These are phyloP conservation scores for Annona squamosa DNA, from an alignment of 164 flowering plant genomes.

Conservation along the genomic window DNA sequence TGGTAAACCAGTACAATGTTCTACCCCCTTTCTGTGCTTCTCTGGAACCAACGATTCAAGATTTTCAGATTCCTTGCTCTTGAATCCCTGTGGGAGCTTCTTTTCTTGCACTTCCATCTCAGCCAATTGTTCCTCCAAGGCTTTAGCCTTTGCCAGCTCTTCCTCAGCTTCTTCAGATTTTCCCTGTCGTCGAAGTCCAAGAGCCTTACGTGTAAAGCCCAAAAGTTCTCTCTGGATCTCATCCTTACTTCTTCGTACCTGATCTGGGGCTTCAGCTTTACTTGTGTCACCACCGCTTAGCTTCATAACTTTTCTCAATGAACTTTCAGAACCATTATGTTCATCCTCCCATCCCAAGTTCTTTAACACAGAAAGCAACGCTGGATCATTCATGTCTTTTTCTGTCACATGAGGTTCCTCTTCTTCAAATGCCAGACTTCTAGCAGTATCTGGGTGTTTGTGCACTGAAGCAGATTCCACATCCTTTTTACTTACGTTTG, in stretches of 20 bases:
- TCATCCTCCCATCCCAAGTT: constrained; percentile 80
- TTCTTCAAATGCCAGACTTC: constrained; percentile 15
- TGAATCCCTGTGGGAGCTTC: constrained; percentile 11
- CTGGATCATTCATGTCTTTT: constrained; percentile 75
- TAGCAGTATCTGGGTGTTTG: constrained; percentile 14
- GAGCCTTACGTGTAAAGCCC: constrained; percentile 73
- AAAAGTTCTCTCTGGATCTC: constrained; percentile 82
- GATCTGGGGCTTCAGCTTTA: constrained; percentile 13
- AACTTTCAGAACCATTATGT: constrained; percentile 20
- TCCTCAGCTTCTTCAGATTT: constrained; percentile 72
- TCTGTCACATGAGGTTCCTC: constrained; percentile 59
- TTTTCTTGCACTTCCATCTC: constrained; percentile 44
- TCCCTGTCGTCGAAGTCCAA: constrained; percentile 73
- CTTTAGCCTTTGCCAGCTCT: constrained; percentile 46
- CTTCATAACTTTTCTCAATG: constrained; percentile 12
- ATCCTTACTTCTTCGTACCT: constrained; percentile 46
- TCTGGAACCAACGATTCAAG: not conserved
- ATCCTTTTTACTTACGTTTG: constrained; percentile 13
- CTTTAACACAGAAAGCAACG: constrained; percentile 46
- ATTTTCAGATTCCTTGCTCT: not conserved
- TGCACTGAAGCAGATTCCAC: not conserved
- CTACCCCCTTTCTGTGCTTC: constrained; percentile 1
- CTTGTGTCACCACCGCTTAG: constrained; percentile 11
- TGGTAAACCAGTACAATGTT: not conserved
- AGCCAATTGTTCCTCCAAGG: constrained; percentile 56